Percentiles rank a stretch among this genome's conserved stretches.
phyloP scores from a whole-genome alignment of 805 yeast species.

The Babjeviella inositovora region DNA sequence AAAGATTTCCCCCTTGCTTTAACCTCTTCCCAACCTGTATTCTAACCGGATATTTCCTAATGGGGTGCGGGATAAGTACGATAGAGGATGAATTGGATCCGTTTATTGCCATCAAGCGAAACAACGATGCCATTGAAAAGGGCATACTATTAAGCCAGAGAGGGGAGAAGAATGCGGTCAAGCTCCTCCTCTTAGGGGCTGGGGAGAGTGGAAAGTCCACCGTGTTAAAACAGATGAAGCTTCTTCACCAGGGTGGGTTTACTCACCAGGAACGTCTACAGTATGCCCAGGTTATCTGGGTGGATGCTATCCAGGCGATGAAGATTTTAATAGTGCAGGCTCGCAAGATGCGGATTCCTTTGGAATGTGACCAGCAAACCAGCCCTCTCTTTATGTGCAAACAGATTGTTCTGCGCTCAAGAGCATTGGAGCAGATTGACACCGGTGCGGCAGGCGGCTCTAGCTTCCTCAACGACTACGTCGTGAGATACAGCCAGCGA shows the following conservation, averaged over 20 bases:
- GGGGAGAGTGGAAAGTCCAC: constrained; percentile 95
- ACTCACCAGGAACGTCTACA: constrained; percentile 62
- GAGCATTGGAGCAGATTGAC: constrained; percentile 46
- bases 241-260: constrained; percentile 79
- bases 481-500: constrained; percentile 40
- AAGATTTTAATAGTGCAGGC: constrained; percentile 65
- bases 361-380: constrained; percentile 43
- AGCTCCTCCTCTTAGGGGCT: constrained; percentile 72
- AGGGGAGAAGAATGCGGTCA: constrained; percentile 41
- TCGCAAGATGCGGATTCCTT: constrained; percentile 38
- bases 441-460: constrained; percentile 54
- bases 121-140: constrained; percentile 29
- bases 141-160: constrained; percentile 15
- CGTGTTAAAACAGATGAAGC: constrained; percentile 74
- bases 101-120: constrained; percentile 14
- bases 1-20: no score
- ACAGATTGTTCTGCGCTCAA: constrained; percentile 34
- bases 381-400: constrained; percentile 28
- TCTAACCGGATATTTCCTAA: no score
- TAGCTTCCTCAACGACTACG: constrained; percentile 45
- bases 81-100: constrained; percentile 9
- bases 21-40: no score
- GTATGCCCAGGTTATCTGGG: constrained; percentile 84
- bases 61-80: constrained; percentile 8
- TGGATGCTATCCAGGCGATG: constrained; percentile 79